Evolutionary conservation across 306 rosid genomes (phyloP).

Genomic region (Vigna angularis): DNA sequence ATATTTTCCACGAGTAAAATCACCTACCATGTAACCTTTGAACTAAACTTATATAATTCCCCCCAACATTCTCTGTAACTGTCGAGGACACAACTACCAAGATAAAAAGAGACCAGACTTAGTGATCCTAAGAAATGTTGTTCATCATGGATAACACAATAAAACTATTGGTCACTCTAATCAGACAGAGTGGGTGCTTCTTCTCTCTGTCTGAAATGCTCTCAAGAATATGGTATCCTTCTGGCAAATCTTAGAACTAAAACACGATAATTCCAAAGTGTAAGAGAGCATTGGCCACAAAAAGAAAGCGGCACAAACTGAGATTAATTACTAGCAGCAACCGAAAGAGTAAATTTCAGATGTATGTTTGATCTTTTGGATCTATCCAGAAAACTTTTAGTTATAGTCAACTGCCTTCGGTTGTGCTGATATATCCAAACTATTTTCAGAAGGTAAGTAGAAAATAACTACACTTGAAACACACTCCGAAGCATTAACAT

Average conservation of each 20-base stretch:
- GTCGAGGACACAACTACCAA: conserved; percentile 5
- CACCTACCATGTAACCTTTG: background rate
- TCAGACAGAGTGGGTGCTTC: background rate
- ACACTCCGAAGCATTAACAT: conserved; percentile 1
- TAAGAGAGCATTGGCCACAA: conserved; percentile 12
- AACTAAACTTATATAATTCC: background rate
- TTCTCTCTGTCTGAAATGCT: conserved; percentile 10
- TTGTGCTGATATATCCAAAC: conserved; percentile 23
- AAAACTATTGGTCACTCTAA: conserved; percentile 1
- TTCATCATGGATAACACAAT: background rate
- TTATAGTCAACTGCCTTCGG: conserved; percentile 1
- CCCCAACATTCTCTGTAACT: background rate
- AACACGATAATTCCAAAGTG: background rate
- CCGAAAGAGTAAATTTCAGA: background rate
- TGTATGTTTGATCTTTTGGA: conserved; percentile 1
- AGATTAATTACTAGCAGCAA: background rate
- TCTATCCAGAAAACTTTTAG: background rate
- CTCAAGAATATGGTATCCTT: conserved; percentile 7
- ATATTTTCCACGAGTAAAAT: conserved; percentile 8
- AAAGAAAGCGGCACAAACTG: background rate
- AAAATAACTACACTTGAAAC: conserved; percentile 29
- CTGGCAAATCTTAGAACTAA: conserved; percentile 4
- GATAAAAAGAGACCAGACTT: background rate
- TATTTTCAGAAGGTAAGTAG: conserved; percentile 9
- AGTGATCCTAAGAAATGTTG: background rate